Base-by-base conservation (phyloP, 1,284 basidiomycete species). In the Sphagnurus paluster region DNA sequence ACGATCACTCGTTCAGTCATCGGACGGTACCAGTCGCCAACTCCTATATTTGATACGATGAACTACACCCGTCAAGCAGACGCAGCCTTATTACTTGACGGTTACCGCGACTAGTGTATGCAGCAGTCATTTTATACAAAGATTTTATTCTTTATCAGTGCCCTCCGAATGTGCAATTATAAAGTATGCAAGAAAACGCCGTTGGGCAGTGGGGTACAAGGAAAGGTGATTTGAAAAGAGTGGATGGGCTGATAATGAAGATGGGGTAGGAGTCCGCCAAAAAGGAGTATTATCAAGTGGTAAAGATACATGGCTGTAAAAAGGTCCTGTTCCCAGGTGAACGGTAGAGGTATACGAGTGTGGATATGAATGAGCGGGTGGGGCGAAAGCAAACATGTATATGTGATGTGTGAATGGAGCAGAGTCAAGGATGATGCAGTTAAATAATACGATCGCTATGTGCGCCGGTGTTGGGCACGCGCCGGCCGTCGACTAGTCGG, bases 1-100 rank as follows among this genome's bases (percentile, higher is more conserved):
- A 73, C 79, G 2, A 88, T 92, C 42, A 67, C 66, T 46, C 72
- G 74, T 44, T 79, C 74, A 0, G 78, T 83, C 4, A 52, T 68
- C 13, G 67, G 61, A 37, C 59, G 64, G 19, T 71, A 69, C 48
- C 64, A 67, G 40, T 70, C 68, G 0, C 53, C 53, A 2, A 61
- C 55, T 14, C 71, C 72, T 3, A 53, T 67, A n/a, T 55, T 55
- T 23, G 44, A 53, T 36, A n/a, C 40, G 23, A 40, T 2, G 16
- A 24, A 38, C 20, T 8, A 41, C 19, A 38, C 44, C 14, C 25
- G 23, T 23, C 26, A 19, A 19, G 34, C 34, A 17, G 32, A 45
- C 19, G 7, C 39, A 26, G 23, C 30, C 25, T 46, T n/a, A n/a
- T n/a, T 44, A 5, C 30, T 50, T 23, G 40, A 50, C 26, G 20